A percentile compares a stretch with the other conserved stretches of the same genome.
phyloP scores from a whole-genome alignment of 192 early-diverging fungal species.

The Geranomyces variabilis region DNA sequence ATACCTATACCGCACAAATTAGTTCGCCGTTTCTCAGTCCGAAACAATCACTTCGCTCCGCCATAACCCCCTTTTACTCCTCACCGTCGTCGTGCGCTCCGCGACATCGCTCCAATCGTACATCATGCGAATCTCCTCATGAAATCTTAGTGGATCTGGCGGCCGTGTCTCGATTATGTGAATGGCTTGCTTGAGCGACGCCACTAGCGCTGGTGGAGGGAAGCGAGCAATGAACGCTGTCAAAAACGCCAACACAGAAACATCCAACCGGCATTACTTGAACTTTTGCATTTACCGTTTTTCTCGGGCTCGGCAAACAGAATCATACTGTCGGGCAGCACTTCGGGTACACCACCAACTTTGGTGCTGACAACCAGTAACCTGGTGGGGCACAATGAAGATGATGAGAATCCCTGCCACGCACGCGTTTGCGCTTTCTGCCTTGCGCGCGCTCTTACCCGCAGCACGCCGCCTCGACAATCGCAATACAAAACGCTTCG shows the following conservation, averaged over 20 bases:
- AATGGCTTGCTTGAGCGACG: conserved; percentile 56
- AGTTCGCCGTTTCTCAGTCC: neutral
- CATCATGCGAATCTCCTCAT: conserved; percentile 86
- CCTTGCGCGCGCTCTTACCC: conserved; percentile 56
- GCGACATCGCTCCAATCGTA: conserved; percentile 98
- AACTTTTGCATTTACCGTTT: neutral
- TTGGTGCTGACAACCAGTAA: conserved; percentile 93
- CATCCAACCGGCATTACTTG: neutral
- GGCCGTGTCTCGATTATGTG: conserved; percentile 53
- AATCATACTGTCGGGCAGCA: conserved; percentile 91
- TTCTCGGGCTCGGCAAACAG: conserved; percentile 81
- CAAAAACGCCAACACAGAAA: neutral
- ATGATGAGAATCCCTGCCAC: neutral
- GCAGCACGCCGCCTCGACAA: conserved; percentile 96
- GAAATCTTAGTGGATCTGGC: conserved; percentile 61
- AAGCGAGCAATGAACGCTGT: neutral
- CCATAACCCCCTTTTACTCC: neutral
- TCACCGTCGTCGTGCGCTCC: conserved; percentile 80
- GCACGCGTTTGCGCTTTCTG: neutral
- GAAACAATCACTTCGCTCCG: conserved; percentile 1
- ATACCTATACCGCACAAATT: conserved; percentile 56
- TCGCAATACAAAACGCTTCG: conserved; percentile 98
- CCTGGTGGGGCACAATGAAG: conserved; percentile 44
- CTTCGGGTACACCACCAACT: conserved; percentile 97
- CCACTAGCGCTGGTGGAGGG: neutral